Percentiles rank a stretch among this genome's conserved stretches.
These are phyloP conservation scores for Tolypocladium endophyticum DNA, from an alignment of 2,329 filamentous ascomycete genomes.

Conservation along the genomic window DNA sequence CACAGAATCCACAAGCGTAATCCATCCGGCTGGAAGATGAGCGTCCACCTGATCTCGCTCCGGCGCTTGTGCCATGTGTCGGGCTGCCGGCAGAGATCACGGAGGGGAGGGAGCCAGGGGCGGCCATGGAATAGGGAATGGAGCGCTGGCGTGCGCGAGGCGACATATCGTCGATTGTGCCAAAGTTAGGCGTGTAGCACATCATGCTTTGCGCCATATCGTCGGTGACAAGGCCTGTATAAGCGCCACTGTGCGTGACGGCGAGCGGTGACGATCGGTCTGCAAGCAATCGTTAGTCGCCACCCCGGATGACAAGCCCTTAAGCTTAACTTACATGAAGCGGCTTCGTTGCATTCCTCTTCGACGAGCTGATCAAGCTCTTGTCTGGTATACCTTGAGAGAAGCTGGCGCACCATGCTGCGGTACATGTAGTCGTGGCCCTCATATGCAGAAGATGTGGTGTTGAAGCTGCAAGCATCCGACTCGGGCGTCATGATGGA, in stretches of 20 bases:
- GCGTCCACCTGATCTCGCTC: not conserved
- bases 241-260: not conserved
- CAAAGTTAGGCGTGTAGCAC: not conserved
- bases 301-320: too few species aligned
- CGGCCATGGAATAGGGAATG: not conserved
- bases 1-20: conserved; percentile 19
- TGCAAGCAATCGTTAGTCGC: not conserved
- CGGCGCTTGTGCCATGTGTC: not conserved
- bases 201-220: not conserved
- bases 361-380: conserved; percentile 6
- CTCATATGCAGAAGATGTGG: conserved; percentile 2
- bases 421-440: conserved; percentile 2
- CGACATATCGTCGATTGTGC: not conserved
- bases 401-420: conserved; percentile 3
- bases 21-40: conserved; percentile 11
- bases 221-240: not conserved
- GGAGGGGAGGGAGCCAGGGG: not conserved
- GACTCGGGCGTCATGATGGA: conserved; percentile 9
- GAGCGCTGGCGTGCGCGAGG: not conserved
- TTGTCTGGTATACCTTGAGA: conserved; percentile 4
- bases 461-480: conserved; percentile 4
- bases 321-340: not conserved
- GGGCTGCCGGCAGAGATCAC: not conserved
- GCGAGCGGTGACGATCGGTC: not conserved
- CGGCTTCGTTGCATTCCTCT: conserved; percentile 4